A percentile compares a stretch with the other conserved stretches of the same genome.
These are phyloP conservation scores for Mortierella sp. DNA, from an alignment of 371 early-diverging fungal genomes.

Conservation along the genomic window DNA sequence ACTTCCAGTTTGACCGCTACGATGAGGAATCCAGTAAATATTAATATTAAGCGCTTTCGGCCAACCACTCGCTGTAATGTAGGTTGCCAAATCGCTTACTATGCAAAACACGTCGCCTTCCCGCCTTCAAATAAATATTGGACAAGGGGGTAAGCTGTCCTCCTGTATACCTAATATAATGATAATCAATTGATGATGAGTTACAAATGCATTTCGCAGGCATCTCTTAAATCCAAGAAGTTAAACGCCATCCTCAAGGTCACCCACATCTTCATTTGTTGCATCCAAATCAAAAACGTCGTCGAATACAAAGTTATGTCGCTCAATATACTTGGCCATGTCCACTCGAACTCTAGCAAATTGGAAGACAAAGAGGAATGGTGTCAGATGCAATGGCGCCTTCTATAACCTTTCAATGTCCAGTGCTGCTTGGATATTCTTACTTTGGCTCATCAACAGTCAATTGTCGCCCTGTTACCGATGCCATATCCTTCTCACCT, in stretches of 20 bases:
- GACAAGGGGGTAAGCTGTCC: constrained; percentile 94
- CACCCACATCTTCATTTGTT: constrained; percentile 83
- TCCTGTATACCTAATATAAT: constrained; percentile 68
- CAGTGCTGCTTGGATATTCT: constrained; percentile 11
- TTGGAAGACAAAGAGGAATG: not conserved
- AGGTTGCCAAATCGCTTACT: constrained; percentile 68
- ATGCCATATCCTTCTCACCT: constrained; percentile 88
- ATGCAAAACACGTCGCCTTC: constrained; percentile 99
- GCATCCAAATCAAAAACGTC: constrained; percentile 91
- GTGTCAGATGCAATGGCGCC: not conserved
- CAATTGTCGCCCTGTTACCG: constrained; percentile 73
- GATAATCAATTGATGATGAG: not conserved
- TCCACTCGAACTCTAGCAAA: constrained; percentile 86
- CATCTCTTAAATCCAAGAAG: not conserved
- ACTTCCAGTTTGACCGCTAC: constrained; percentile 96
- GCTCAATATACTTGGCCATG: constrained; percentile 93
- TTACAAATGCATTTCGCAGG: not conserved
- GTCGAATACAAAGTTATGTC: constrained; percentile 96
- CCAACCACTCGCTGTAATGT: not conserved
- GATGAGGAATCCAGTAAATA: not conserved
- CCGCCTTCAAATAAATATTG: constrained; percentile 96
- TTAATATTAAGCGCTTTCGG: not conserved
- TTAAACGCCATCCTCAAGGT: not conserved
- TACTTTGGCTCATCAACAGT: constrained; percentile 92
- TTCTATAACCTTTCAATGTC: not conserved